These are phyloP conservation scores for Coccomyxa sp. DNA, from an alignment of 139 green algal species.

Conservation along the genomic window DNA sequence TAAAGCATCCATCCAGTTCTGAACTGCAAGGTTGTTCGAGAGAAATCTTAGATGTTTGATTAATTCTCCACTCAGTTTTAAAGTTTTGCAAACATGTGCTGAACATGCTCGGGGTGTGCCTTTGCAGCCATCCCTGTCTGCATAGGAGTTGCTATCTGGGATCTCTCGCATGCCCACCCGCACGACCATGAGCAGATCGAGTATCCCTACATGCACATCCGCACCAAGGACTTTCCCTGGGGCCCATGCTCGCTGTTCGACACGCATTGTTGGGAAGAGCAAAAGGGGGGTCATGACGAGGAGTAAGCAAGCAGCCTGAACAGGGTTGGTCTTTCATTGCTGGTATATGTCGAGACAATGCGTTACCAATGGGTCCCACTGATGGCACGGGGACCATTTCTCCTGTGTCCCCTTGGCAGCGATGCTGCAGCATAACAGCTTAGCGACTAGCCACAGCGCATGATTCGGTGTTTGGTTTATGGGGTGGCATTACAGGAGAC, in stretches of 20 bases:
- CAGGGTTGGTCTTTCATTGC: background rate
- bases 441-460: background rate
- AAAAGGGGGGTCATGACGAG: background rate
- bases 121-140: background rate
- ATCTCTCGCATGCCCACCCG: background rate
- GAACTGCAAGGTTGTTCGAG: background rate
- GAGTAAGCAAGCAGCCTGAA: background rate
- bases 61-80: background rate
- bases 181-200: background rate
- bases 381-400: background rate
- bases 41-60: background rate
- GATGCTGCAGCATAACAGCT: background rate
- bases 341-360: background rate
- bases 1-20: no score
- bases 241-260: background rate
- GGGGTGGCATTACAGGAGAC: background rate
- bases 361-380: background rate
- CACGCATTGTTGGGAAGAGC: background rate
- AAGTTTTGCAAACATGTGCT: background rate
- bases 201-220: conserved; percentile 2
- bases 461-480: background rate
- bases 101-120: background rate
- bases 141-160: background rate
- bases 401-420: background rate
- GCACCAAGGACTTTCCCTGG: background rate